Evolutionary conservation across 306 rosid species (phyloP).

Genomic region (Dryas octopetala): DNA sequence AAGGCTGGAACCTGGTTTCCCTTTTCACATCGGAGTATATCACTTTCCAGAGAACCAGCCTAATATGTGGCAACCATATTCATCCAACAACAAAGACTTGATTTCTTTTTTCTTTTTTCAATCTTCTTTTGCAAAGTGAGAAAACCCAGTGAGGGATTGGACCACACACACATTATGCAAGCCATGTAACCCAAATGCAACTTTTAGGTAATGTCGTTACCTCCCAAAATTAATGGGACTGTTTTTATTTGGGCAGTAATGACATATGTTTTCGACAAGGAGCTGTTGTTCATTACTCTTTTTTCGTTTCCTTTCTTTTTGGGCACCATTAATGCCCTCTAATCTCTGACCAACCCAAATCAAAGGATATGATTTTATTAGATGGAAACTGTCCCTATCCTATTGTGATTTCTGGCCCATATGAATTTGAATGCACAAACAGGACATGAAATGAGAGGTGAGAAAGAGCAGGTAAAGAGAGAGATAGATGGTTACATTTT

Average conservation of each 20-base stretch:
- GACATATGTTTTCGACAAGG: conserved; percentile 9
- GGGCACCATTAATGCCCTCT: conserved; percentile 26
- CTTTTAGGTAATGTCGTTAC: conserved; percentile 3
- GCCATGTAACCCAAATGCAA: background rate
- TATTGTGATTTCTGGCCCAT: conserved; percentile 24
- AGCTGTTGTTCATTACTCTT: conserved; percentile 2
- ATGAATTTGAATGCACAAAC: conserved; percentile 20
- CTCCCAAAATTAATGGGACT: conserved; percentile 1
- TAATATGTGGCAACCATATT: background rate
- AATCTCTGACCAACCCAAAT: conserved; percentile 25
- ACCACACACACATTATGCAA: background rate
- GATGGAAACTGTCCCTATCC: conserved; percentile 35
- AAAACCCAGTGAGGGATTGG: background rate
- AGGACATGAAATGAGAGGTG: conserved; percentile 8
- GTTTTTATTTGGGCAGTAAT: conserved; percentile 2
- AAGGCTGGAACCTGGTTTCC: background rate
- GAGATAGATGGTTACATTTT: background rate
- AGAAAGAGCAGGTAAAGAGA: background rate
- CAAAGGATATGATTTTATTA: conserved; percentile 40
- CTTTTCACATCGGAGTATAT: background rate
- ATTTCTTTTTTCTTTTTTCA: background rate
- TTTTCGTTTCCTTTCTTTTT: conserved; percentile 13
- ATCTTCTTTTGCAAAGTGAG: background rate
- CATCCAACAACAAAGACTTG: background rate
- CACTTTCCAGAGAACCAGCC: conserved; percentile 26